These are phyloP conservation scores for Xerocomus spinulosus DNA, from an alignment of 768 basidiomycete species.

Conservation along the genomic window DNA sequence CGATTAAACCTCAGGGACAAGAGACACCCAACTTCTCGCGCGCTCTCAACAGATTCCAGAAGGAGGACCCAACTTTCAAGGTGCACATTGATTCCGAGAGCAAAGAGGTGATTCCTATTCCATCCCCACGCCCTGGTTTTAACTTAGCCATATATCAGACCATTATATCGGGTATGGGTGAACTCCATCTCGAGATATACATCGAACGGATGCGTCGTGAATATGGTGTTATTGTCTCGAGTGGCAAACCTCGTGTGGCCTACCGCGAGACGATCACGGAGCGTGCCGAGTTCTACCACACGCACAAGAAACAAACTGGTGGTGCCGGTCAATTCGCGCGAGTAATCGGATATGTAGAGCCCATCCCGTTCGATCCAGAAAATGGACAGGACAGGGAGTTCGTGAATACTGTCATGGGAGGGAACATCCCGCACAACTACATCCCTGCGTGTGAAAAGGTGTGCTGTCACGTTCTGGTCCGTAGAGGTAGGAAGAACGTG, in stretches of 20 bases:
- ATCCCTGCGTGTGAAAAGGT: slow-evolving; percentile 97
- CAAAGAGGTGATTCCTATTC: slow-evolving; percentile 64
- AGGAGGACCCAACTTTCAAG: slow-evolving; percentile 98
- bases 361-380: slow-evolving; percentile 70
- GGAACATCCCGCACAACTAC: slow-evolving; percentile 84
- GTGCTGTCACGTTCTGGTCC: slow-evolving; percentile 10
- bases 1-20: slow-evolving; percentile 85
- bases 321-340: slow-evolving; percentile 96
- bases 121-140: neutral
- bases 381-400: slow-evolving; percentile 83
- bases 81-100: slow-evolving; percentile 93
- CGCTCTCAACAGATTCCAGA: slow-evolving; percentile 95
- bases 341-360: slow-evolving; percentile 87
- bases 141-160: slow-evolving; percentile 49
- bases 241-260: slow-evolving; percentile 94
- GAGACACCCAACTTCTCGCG: slow-evolving; percentile 97
- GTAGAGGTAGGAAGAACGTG: neutral
- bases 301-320: slow-evolving; percentile 97
- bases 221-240: slow-evolving; percentile 89
- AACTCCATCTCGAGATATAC: slow-evolving; percentile 97
- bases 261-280: slow-evolving; percentile 93
- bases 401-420: slow-evolving; percentile 86
- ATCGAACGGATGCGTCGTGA: slow-evolving; percentile 98
- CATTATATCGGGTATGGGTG: slow-evolving; percentile 99
- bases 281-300: slow-evolving; percentile 78